Evolutionary conservation across 2,329 filamentous ascomycete genomes (phyloP).

Genomic region (Penicillium sp.): DNA sequence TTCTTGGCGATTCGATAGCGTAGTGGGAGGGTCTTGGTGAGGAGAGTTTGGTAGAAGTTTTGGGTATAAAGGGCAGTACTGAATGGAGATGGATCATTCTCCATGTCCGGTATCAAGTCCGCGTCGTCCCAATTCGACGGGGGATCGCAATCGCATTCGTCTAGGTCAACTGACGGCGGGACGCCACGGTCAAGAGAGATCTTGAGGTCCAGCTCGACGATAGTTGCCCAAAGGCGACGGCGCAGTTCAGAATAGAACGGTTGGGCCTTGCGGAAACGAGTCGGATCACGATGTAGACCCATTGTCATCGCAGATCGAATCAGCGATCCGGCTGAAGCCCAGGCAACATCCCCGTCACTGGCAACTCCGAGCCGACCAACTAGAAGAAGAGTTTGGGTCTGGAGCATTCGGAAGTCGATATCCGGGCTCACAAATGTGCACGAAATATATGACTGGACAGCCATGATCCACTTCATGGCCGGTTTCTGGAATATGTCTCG

Average conservation of each 20-base stretch:
- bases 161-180: conserved; percentile 32
- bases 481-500: conserved; percentile 41
- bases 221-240: conserved; percentile 46
- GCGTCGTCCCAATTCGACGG: conserved; percentile 41
- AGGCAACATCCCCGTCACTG: conserved; percentile 33
- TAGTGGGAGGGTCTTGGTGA: conserved; percentile 28
- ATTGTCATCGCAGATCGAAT: conserved; percentile 43
- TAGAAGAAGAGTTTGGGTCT: conserved; percentile 34
- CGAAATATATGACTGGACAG: conserved; percentile 35
- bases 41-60: conserved; percentile 29
- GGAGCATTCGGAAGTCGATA: conserved; percentile 31
- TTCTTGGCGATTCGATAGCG: conserved; percentile 31
- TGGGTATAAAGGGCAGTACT: conserved; percentile 20
- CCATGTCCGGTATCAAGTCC: conserved; percentile 30
- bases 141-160: conserved; percentile 37
- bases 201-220: conserved; percentile 43
- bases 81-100: conserved; percentile 19
- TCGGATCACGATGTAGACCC: conserved; percentile 43
- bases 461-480: conserved; percentile 46
- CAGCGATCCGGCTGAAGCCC: conserved; percentile 39
- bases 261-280: conserved; percentile 30
- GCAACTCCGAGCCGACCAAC: conserved; percentile 33
- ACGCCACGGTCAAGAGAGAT: conserved; percentile 36
- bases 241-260: conserved; percentile 46
- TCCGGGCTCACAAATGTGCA: conserved; percentile 32